These are phyloP conservation scores for Teunomyces gatunensis DNA, from an alignment of 805 yeast species.

Conservation along the genomic window DNA sequence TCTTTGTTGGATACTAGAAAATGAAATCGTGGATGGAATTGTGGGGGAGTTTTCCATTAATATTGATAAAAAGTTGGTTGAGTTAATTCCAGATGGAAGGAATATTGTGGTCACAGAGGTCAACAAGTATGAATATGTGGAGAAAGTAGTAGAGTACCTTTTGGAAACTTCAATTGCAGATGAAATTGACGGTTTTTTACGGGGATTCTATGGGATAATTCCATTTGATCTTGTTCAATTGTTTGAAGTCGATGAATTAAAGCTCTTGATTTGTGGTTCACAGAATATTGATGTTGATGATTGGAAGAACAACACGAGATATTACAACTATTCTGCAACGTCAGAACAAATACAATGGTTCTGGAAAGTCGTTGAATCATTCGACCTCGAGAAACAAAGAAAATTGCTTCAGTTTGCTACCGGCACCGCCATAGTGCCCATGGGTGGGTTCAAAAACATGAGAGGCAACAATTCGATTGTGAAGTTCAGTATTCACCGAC, in stretches of 20 bases:
- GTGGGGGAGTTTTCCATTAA: too few species aligned
- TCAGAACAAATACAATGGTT: slow-evolving; percentile 92
- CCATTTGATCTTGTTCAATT: slow-evolving; percentile 78
- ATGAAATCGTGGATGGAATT: too few species aligned
- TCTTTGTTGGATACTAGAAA: too few species aligned
- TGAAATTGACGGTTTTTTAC: slow-evolving; percentile 79
- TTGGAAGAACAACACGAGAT: slow-evolving; percentile 83
- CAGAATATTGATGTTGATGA: slow-evolving; percentile 96
- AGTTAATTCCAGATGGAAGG: too few species aligned
- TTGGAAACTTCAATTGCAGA: slow-evolving; percentile 78
- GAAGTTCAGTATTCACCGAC: slow-evolving; percentile 86
- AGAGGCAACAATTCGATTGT: slow-evolving; percentile 80
- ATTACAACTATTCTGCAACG: slow-evolving; percentile 76
- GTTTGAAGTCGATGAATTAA: slow-evolving; percentile 94
- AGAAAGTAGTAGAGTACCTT: slow-evolving; percentile 80
- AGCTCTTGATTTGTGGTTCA: slow-evolving; percentile 84
- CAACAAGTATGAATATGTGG: slow-evolving; percentile 87
- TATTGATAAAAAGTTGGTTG: too few species aligned
- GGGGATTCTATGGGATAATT: slow-evolving; percentile 88
- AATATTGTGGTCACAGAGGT: slow-evolving; percentile 77
- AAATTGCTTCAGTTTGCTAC: slow-evolving; percentile 92
- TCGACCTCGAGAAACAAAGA: slow-evolving; percentile 91
- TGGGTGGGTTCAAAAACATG: slow-evolving; percentile 87
- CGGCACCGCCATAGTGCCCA: slow-evolving; percentile 94
- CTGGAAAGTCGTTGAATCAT: slow-evolving; percentile 95